Conservation (phyloP, 1,284 basidiomycete genomes). For the Lentinula novae-zelandiae region DNA sequence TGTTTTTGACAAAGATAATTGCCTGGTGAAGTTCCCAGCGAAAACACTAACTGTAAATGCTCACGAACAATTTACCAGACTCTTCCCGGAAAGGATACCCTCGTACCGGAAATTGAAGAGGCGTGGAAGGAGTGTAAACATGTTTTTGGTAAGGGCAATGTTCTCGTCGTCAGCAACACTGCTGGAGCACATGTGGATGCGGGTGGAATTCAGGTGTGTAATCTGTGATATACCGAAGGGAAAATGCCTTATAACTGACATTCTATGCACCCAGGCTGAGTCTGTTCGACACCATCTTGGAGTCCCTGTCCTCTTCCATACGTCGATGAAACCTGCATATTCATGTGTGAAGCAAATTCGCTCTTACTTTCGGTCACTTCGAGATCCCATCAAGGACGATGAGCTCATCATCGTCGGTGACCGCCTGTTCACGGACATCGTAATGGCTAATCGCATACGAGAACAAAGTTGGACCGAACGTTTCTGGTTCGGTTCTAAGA, state of each 20-base stretch:
- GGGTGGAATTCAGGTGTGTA: constrained; percentile 71
- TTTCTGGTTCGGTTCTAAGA: constrained; percentile 11
- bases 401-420: constrained; percentile 86
- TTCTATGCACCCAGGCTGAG: constrained; percentile 63
- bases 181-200: constrained; percentile 82
- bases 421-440: constrained; percentile 86
- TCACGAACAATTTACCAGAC: constrained; percentile 50
- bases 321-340: constrained; percentile 72
- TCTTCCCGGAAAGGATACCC: constrained; percentile 64
- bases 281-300: constrained; percentile 75
- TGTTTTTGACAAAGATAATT: constrained; percentile 98
- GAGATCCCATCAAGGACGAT: constrained; percentile 46
- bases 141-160: constrained; percentile 75
- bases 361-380: constrained; percentile 58
- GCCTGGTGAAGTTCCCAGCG: constrained; percentile 57
- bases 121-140: constrained; percentile 75
- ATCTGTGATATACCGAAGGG: not conserved
- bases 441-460: constrained; percentile 78
- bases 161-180: constrained; percentile 93
- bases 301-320: constrained; percentile 82
- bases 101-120: constrained; percentile 75
- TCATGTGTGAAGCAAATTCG: constrained; percentile 69
- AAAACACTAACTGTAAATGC: not conserved
- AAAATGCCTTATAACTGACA: not conserved
- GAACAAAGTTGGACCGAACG: constrained; percentile 22